Conservation (phyloP, 192 early-diverging fungal species). For the Coemansia sp. region DNA sequence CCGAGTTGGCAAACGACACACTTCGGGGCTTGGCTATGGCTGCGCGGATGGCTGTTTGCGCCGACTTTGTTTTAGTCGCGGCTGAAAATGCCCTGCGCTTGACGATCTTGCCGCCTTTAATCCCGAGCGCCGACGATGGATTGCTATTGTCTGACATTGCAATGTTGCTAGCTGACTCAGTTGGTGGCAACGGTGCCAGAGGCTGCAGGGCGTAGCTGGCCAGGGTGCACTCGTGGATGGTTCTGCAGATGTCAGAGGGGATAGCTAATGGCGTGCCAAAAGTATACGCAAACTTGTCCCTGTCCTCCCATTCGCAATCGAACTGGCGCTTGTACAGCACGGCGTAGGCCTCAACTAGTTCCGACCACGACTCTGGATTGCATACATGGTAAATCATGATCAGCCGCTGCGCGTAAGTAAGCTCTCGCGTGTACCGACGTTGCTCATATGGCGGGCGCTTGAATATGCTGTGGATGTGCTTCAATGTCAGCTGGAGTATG, state of each 20-base stretch:
- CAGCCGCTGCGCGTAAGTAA: conserved; percentile 37
- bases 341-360: conserved; percentile 22
- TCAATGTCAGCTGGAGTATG: conserved; percentile 27
- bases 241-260: conserved; percentile 14
- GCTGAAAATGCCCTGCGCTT: conserved; percentile 29
- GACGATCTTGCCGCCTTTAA: conserved; percentile 12
- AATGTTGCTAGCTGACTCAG: background rate
- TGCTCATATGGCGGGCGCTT: conserved; percentile 32
- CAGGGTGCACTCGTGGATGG: conserved; percentile 24
- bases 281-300: conserved; percentile 24
- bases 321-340: conserved; percentile 13
- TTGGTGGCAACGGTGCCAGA: background rate
- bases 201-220: background rate
- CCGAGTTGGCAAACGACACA: conserved; percentile 16
- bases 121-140: background rate
- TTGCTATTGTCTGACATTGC: background rate
- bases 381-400: conserved; percentile 36
- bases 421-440: conserved; percentile 31
- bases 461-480: conserved; percentile 46
- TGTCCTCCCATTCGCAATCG: conserved; percentile 18
- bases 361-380: conserved; percentile 19
- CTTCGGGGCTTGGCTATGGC: conserved; percentile 24
- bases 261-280: background rate
- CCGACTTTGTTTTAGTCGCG: conserved; percentile 9
- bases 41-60: background rate